Evolutionary conservation across 768 basidiomycete species (phyloP), one percentile per base, ranked within the genome.

Genomic region (Mycena epipterygia): DNA sequence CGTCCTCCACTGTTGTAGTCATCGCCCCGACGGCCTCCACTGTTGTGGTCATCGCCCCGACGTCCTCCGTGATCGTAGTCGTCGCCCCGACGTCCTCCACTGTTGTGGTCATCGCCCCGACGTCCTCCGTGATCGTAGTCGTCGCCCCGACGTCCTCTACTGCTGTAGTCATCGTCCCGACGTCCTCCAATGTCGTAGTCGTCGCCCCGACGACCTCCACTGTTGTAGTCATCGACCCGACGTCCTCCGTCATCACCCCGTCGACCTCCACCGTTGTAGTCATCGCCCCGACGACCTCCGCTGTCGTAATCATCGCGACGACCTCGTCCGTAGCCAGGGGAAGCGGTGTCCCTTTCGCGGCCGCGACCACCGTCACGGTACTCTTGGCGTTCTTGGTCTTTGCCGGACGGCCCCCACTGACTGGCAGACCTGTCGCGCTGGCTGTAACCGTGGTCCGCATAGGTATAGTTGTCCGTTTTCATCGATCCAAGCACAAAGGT

Each of bases 401-500:
- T 46, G 17, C 37, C 64, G 13, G 53, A 25, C 44, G 35, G 53
- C 27, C 67, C 49, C 62, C 55, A 64, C 48, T 55, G 60, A n/a
- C 58, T 44, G 14, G 41, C 49, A 14, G 62, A 13, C 21, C n/a
- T 14, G 32, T 39, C 39, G 35, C 49, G 56, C 30, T 32, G 25
- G 2, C 12, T 52, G 39, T 58, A 59, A 7, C 35, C 49, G 5
- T 39, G 3, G 23, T 70, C 48, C 29, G 30, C 5, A 52, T 39
- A 37, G 16, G 51, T 48, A n/a, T 66, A 49, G 32, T 46, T 29
- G 41, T 73, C 72, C 29, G 72, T 44, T 23, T 73, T 73, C 72
- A 73, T 69, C 53, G 48, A 46, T 52, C 72, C 72, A 46, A 73
- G 64, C 48, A 52, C 59, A 53, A 73, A 73, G 46, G 64, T 56